These are phyloP conservation scores for Curvularia eragrostidis DNA, from an alignment of 2,329 filamentous ascomycete species.

Conservation along the genomic window DNA sequence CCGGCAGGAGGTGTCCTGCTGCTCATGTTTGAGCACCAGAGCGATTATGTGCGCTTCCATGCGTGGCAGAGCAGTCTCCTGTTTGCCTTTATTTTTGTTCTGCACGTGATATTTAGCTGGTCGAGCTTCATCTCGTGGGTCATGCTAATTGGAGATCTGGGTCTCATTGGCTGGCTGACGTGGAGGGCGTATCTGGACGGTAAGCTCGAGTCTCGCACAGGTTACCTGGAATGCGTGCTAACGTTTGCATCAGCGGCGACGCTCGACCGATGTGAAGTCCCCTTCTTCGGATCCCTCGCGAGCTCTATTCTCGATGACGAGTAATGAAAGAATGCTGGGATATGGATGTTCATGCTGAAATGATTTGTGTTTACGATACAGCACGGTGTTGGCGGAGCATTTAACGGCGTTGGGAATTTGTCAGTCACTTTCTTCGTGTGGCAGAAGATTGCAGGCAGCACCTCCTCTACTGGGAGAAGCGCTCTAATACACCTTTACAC, in stretches of 20 bases:
- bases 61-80: slow-evolving; percentile 92
- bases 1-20: slow-evolving; percentile 85
- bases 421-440: not conserved
- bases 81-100: slow-evolving; percentile 71
- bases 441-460: not conserved
- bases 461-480: not conserved
- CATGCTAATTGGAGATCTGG: slow-evolving; percentile 77
- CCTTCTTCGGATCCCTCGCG: slow-evolving; percentile 83
- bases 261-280: slow-evolving; percentile 77
- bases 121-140: slow-evolving; percentile 83
- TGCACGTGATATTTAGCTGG: slow-evolving; percentile 89
- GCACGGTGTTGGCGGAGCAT: slow-evolving; percentile 24
- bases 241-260: slow-evolving; percentile 60
- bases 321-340: slow-evolving; percentile 40
- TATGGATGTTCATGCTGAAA: not conserved
- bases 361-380: not conserved
- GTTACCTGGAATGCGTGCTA: slow-evolving; percentile 13
- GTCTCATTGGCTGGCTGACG: slow-evolving; percentile 76
- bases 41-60: slow-evolving; percentile 96
- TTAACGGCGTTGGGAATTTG: slow-evolving; percentile 5
- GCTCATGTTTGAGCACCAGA: slow-evolving; percentile 88
- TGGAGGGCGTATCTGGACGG: slow-evolving; percentile 85
- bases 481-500: not conserved
- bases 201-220: slow-evolving; percentile 48
- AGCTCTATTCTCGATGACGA: slow-evolving; percentile 93